Evolutionary conservation across 306 rosid genomes (phyloP).

Genomic region (Acacia confusa): DNA sequence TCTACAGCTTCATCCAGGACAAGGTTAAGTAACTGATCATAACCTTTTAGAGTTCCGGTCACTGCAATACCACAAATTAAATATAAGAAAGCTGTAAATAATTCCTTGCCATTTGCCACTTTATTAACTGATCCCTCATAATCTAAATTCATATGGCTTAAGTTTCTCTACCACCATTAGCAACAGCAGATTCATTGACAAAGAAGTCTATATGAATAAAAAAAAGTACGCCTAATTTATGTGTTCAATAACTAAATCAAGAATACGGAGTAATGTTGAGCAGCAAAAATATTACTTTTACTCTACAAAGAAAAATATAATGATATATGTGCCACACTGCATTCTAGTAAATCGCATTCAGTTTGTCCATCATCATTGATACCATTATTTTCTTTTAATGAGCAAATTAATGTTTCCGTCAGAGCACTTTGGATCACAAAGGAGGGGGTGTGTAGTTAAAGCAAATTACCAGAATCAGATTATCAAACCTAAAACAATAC

Average conservation of each 20-base stretch:
- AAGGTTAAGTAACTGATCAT: conserved; percentile 93
- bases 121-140: background rate
- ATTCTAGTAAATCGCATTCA: background rate
- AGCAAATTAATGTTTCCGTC: background rate
- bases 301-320: background rate
- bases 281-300: background rate
- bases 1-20: conserved; percentile 93
- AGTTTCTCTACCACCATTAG: background rate
- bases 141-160: background rate
- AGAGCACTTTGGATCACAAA: background rate
- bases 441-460: background rate
- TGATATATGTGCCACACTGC: background rate
- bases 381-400: background rate
- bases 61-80: conserved; percentile 43
- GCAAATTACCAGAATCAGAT: background rate
- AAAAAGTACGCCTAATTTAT: background rate
- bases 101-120: background rate
- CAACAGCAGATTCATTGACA: background rate
- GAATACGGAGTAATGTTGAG: background rate
- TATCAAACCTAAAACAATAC: background rate
- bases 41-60: conserved; percentile 94
- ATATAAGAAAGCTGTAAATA: background rate
- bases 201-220: background rate
- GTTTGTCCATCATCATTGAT: background rate
- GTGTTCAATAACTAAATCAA: background rate